Evolutionary conservation across 2,329 filamentous ascomycete genomes (phyloP), one percentile per base, ranked within the genome.

Genomic region (Aureobasidium subglaciale): DNA sequence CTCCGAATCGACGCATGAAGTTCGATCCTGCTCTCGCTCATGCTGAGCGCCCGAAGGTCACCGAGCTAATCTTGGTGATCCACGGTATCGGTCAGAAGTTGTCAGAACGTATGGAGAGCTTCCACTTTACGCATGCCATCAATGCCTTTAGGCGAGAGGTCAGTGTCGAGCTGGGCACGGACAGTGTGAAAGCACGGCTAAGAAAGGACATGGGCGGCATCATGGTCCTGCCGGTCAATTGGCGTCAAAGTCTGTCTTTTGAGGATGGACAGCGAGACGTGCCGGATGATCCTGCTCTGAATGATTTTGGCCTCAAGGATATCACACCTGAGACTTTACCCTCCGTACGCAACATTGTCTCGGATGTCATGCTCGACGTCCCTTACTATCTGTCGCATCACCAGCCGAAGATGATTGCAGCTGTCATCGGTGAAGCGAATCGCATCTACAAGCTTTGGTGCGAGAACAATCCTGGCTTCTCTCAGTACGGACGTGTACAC

Each of bases 41-140:
- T 74, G 81, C 62, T 77, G 89, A 67, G 78, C 83, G 66, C 25
- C 84, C 84, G 1, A 83, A 84, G 59, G 88, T 95, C 5, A 92
- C 87, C 1, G 93, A 99, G 65, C 76, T 99, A 7, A 82, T 97
- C 1, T 78, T 99, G 4, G 89, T 97, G 9, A 88, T 93, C 40
- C 93, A 99, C 65, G 93, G 93, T 2, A 97, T 99, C 60, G 93
- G 93, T 0, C 93, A 99, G 69, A 97, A 99, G 68, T 79, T 97
- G 48, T 95, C 91, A 0, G 90, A 99, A 68, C 80, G 91, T 11
- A 89, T 97, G 59, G 92, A 97, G 70, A 96, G 90, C 63, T 99
- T 91, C 64, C 90, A 97, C 69, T 99, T 99, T 64, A 99, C 93
- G 0, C 92, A 97, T 68, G 88, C 90, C 5, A 92, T 97, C 67